These are phyloP conservation scores for Biscogniauxia mediterranea DNA, from an alignment of 2,329 filamentous ascomycete genomes.

Conservation along the genomic window DNA sequence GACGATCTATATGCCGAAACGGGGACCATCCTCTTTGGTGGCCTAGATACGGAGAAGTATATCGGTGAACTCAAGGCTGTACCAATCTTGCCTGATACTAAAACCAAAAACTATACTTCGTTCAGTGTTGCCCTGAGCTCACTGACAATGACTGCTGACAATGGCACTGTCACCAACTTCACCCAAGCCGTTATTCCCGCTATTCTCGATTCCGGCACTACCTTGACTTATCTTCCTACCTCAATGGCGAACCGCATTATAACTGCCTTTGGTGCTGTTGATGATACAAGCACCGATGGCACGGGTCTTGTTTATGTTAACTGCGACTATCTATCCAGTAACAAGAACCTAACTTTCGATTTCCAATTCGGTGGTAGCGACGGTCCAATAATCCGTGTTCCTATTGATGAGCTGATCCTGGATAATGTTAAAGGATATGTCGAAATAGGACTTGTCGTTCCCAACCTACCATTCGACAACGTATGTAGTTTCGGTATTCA, in stretches of 20 bases:
- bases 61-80: slow-evolving; percentile 54
- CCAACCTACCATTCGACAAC: slow-evolving; percentile 38
- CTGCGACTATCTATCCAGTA: slow-evolving; percentile 36
- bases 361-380: slow-evolving; percentile 41
- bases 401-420: slow-evolving; percentile 38
- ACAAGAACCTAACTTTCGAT: slow-evolving; percentile 34
- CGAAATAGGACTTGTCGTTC: slow-evolving; percentile 23
- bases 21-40: slow-evolving; percentile 67
- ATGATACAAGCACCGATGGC: slow-evolving; percentile 29
- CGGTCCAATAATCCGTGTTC: slow-evolving; percentile 33
- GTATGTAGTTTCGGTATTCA: slow-evolving; percentile 57
- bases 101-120: slow-evolving; percentile 38
- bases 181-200: slow-evolving; percentile 39
- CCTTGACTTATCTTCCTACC: slow-evolving; percentile 61
- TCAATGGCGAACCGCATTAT: slow-evolving; percentile 42
- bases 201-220: slow-evolving; percentile 67
- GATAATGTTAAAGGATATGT: slow-evolving; percentile 34
- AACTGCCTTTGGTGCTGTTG: slow-evolving; percentile 37
- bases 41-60: slow-evolving; percentile 67
- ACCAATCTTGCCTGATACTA: slow-evolving; percentile 50
- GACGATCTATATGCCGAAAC: slow-evolving; percentile 53
- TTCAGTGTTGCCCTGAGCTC: slow-evolving; percentile 40
- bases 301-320: slow-evolving; percentile 41
- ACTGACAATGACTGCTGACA: slow-evolving; percentile 38
- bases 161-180: slow-evolving; percentile 30